Conservation (phyloP, 2,329 filamentous ascomycete species). For the Venturia nashicola region DNA sequence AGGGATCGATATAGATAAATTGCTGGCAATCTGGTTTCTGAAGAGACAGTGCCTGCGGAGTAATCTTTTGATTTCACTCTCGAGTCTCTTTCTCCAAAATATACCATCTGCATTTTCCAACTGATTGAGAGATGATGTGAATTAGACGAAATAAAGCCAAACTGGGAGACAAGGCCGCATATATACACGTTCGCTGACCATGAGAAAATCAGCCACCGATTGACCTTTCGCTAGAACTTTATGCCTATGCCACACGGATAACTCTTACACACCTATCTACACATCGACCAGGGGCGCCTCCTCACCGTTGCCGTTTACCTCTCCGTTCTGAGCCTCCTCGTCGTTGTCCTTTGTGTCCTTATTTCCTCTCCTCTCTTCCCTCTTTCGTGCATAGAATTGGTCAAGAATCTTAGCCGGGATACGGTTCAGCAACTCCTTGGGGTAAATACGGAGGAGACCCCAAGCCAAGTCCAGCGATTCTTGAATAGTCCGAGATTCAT, state of each 20-base stretch:
- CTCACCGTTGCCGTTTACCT: not conserved
- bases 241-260: not conserved
- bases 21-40: too few species aligned
- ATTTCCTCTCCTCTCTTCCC: conserved; percentile 21
- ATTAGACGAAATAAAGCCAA: not conserved
- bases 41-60: too few species aligned
- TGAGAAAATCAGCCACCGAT: not conserved
- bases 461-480: conserved; percentile 94
- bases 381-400: conserved; percentile 36
- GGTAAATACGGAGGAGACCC: conserved; percentile 93
- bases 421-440: conserved; percentile 94
- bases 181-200: not conserved
- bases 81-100: too few species aligned
- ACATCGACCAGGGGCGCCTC: not conserved
- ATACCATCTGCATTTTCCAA: too few species aligned
- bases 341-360: conserved; percentile 34
- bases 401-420: conserved; percentile 42
- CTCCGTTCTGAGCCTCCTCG: conserved; percentile 9
- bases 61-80: too few species aligned
- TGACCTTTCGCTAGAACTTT: not conserved
- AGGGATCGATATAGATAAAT: too few species aligned
- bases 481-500: conserved; percentile 82
- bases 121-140: not conserved
- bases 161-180: not conserved
- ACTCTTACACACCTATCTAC: not conserved